Percentiles rank a stretch among this genome's conserved stretches.
Conservation (phyloP, 129 eudicot genomes). For the Chrysanthemum lavandulifolium region DNA sequence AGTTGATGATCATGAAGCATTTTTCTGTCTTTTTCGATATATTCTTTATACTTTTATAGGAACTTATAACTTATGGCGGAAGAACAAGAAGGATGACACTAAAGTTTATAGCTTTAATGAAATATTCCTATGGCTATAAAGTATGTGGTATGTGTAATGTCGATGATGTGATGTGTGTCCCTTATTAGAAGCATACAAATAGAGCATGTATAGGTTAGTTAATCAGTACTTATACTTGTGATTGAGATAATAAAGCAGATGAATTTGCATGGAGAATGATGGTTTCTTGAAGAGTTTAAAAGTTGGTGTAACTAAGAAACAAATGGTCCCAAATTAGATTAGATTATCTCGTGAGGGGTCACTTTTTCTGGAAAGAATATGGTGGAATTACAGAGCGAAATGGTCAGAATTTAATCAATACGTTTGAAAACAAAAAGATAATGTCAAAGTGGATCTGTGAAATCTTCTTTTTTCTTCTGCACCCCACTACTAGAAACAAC, state of each 20-base stretch:
- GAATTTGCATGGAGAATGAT: slow-evolving; percentile 45
- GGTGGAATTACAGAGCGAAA: slow-evolving; percentile 38
- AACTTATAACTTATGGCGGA: slow-evolving; percentile 16
- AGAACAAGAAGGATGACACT: slow-evolving; percentile 30
- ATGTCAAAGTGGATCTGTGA: slow-evolving; percentile 42
- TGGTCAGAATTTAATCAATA: slow-evolving; percentile 33
- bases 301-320: slow-evolving; percentile 39
- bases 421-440: slow-evolving; percentile 39
- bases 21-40: slow-evolving; percentile 12
- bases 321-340: slow-evolving; percentile 36
- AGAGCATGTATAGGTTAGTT: slow-evolving; percentile 17
- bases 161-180: slow-evolving; percentile 24
- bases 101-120: slow-evolving; percentile 32
- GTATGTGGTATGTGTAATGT: slow-evolving; percentile 23
- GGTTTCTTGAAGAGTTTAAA: slow-evolving; percentile 33
- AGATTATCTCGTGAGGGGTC: slow-evolving; percentile 33
- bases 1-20: slow-evolving; percentile 24
- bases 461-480: slow-evolving; percentile 20
- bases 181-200: slow-evolving; percentile 18
- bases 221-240: slow-evolving; percentile 29
- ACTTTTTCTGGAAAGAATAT: slow-evolving; percentile 20
- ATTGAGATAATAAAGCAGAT: slow-evolving; percentile 33
- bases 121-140: slow-evolving; percentile 36
- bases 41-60: slow-evolving; percentile 15
- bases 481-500: slow-evolving; percentile 25